Conservation (phyloP, 208 protist species). For the Angomonas deanei region DNA sequence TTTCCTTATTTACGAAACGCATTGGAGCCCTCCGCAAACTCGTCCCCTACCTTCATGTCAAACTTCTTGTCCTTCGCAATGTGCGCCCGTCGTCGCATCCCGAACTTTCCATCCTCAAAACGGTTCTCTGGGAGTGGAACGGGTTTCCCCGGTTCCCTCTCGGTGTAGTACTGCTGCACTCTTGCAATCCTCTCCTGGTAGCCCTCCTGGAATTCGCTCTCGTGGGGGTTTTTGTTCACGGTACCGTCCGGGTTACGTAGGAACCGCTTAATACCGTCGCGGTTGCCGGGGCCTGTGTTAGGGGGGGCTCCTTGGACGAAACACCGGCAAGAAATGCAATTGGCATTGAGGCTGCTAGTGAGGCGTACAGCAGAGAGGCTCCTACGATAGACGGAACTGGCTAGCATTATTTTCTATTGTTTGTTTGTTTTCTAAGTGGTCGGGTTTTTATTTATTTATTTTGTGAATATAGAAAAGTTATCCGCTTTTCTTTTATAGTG, state of each 20-base stretch:
- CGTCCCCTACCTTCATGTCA: slow-evolving; percentile 26
- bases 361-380: neutral
- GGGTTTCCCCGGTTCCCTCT: slow-evolving; percentile 46
- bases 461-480: too few relatives aligned
- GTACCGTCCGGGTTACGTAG: neutral
- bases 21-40: slow-evolving; percentile 50
- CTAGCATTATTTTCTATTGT: too few relatives aligned
- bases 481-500: too few relatives aligned
- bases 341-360: too few relatives aligned
- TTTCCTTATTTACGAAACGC: too few relatives aligned
- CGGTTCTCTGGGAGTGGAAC: slow-evolving; percentile 69
- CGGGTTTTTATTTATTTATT: too few relatives aligned
- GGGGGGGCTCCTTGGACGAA: slow-evolving; percentile 69
- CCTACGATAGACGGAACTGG: too few relatives aligned
- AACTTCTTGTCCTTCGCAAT: slow-evolving; percentile 19
- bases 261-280: slow-evolving; percentile 7
- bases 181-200: slow-evolving; percentile 28
- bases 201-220: neutral
- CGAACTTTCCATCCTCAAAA: slow-evolving; percentile 60
- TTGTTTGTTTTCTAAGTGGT: too few relatives aligned
- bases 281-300: slow-evolving; percentile 12
- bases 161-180: slow-evolving; percentile 46
- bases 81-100: slow-evolving; percentile 72
- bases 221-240: slow-evolving; percentile 11
- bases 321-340: slow-evolving; percentile 4